Evolutionary conservation across 2,329 filamentous ascomycete species (phyloP), one percentile per base, ranked within the genome.

Genomic region (Fusarium cyanostomum): DNA sequence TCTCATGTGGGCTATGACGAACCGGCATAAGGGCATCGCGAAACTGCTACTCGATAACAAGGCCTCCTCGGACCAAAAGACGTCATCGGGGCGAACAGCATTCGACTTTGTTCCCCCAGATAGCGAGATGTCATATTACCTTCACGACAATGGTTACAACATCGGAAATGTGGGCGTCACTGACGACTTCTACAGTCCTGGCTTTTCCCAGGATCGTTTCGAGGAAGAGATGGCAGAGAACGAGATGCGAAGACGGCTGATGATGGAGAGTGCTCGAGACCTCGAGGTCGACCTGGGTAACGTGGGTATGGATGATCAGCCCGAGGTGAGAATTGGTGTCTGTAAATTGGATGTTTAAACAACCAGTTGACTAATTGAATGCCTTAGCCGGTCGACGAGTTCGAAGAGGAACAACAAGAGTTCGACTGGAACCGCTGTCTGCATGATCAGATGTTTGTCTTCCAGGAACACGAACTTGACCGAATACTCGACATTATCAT

Each of bases 1-100:
- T 12, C 83, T 99, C 60, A 99, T 99, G 94, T 99, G 95, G 95
- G 94, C 95, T 45, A 98, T 98, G 92, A 99, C 95, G 53, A 99
- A 99, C 77, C 84, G 94, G 55, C 95, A 99, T 78, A 98, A 98
- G 78, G 89, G 89, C 43, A 99, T 99, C 67, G 94, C 94, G 31
- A 98, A 98, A 77, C 83, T 93, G 10, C 81, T 99, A 13, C 85
- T 99, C 30, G 94, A 99, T 74, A 92, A 95, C 71, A 94, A 94
- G 13, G 95, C 95, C 16, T 97, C 94, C n/a, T 90, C 94, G 4
- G 94, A 98, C 71, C 91, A 96, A 68, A 97, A 96, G 75, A 98
- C 95, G 2, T 95, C 92, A 0, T 94, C 92, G 10, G 95, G 95
- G 30, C 88, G 95, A 63, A 98, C 94, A 8, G 95, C 95, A 3